Conservation (phyloP, 306 rosid species). For the Hylodesmum podocarpum region DNA sequence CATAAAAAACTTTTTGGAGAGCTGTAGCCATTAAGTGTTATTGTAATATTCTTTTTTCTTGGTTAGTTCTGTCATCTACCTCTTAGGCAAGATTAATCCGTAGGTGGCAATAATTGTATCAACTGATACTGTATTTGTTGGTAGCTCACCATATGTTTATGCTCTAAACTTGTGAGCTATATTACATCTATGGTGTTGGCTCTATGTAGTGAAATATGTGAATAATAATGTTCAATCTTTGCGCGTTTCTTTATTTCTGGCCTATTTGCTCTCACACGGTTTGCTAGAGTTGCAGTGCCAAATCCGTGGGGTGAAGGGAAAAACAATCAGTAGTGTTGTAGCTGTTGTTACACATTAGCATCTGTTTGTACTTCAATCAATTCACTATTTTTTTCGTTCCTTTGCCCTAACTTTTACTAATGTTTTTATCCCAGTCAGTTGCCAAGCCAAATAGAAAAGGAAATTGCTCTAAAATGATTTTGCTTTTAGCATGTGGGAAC, state of each 20-base stretch:
- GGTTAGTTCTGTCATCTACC: neutral
- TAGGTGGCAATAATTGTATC: slow-evolving; percentile 32
- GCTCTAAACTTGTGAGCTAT: slow-evolving; percentile 41
- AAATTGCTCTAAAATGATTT: neutral
- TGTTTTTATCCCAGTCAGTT: neutral
- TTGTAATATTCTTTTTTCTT: slow-evolving; percentile 33
- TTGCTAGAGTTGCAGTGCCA: slow-evolving; percentile 24
- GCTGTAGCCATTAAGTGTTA: slow-evolving; percentile 33
- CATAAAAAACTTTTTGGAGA: slow-evolving; percentile 20
- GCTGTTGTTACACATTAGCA: neutral
- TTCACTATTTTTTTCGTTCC: neutral
- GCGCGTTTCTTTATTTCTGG: neutral
- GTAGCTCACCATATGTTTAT: slow-evolving; percentile 21
- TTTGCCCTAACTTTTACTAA: neutral
- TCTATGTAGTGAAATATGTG: slow-evolving; percentile 5
- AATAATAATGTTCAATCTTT: neutral
- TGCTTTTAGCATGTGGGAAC: neutral
- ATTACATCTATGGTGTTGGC: slow-evolving; percentile 13
- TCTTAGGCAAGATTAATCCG: slow-evolving; percentile 21
- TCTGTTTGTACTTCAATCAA: neutral
- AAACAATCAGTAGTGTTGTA: neutral
- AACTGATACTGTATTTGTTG: slow-evolving; percentile 29
- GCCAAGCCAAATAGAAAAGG: neutral
- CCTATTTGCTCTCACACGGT: slow-evolving; percentile 29
- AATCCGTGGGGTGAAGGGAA: neutral